phyloP scores from a whole-genome alignment of 139 green algal species.

The Zygnema circumcarinatum region DNA sequence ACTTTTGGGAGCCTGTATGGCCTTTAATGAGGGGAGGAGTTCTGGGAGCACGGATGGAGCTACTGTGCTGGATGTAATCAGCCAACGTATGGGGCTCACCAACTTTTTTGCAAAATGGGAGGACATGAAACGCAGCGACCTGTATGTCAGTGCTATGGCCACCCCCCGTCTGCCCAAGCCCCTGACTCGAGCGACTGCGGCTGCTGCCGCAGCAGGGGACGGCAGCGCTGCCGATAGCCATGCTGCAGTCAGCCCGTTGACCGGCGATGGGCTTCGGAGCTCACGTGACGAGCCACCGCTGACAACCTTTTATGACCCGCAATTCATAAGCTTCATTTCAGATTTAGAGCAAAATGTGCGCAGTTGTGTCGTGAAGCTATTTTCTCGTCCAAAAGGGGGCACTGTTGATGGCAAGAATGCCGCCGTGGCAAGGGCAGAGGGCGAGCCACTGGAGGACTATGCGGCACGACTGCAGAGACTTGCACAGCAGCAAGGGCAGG shows the following conservation, averaged over 20 bases:
- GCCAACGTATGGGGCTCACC: constrained; percentile 62
- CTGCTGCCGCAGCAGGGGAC: constrained; percentile 52
- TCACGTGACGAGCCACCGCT: not conserved
- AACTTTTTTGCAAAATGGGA: constrained; percentile 66
- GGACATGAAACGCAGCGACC: constrained; percentile 51
- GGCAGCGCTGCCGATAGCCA: not conserved
- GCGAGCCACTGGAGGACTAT: constrained; percentile 62
- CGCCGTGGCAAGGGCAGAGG: not conserved
- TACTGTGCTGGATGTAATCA: constrained; percentile 70
- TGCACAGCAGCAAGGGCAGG: constrained; percentile 56
- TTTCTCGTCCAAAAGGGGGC: constrained; percentile 29
- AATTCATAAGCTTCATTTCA: constrained; percentile 35
- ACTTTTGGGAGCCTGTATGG: constrained; percentile 74
- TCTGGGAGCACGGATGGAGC: constrained; percentile 31
- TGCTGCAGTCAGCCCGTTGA: not conserved
- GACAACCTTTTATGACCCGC: constrained; percentile 39
- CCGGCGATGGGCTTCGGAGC: not conserved
- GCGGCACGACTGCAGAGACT: constrained; percentile 17
- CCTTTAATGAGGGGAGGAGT: constrained; percentile 56
- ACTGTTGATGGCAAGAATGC: constrained; percentile 1
- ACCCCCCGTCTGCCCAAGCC: constrained; percentile 47
- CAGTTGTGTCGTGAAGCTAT: constrained; percentile 30
- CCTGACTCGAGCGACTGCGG: constrained; percentile 64
- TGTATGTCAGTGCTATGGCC: constrained; percentile 51
- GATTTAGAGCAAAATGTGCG: constrained; percentile 27